Evolutionary conservation across 1,139 yeast species (phyloP).

Genomic region (Lodderomyces metapsilosis): DNA sequence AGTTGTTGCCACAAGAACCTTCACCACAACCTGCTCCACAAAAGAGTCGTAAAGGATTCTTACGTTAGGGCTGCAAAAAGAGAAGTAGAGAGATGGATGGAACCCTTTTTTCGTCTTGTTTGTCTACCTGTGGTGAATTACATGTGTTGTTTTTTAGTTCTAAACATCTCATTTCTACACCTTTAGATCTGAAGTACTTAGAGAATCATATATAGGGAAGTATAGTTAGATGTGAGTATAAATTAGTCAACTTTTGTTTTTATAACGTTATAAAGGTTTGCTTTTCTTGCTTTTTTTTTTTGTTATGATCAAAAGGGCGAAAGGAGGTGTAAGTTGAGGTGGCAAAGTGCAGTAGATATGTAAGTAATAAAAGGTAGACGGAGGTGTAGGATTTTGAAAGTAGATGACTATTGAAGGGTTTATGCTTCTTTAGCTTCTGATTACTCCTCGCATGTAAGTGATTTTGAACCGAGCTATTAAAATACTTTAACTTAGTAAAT

Average conservation of each 20-base stretch:
- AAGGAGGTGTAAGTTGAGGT: no score
- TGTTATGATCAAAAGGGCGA: conserved; percentile 1
- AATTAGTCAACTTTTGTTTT: not conserved
- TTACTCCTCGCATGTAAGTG: no score
- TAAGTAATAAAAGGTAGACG: no score
- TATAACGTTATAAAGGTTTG: no score
- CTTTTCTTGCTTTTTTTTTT: not conserved
- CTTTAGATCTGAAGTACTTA: not conserved
- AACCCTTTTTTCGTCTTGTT: not conserved
- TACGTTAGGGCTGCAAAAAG: conserved; percentile 28
- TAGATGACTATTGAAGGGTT: no score
- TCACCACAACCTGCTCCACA: conserved; percentile 41
- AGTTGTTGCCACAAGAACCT: conserved; percentile 58
- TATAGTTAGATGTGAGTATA: not conserved
- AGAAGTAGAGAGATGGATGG: not conserved
- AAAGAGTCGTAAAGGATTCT: conserved; percentile 56
- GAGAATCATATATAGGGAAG: not conserved
- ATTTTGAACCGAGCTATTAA: conserved; percentile 1
- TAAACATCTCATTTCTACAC: not conserved
- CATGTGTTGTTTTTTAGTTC: not conserved
- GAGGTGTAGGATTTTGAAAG: no score
- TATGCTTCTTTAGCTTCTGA: no score
- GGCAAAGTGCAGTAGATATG: no score
- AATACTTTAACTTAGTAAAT: not conserved
- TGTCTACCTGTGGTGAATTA: not conserved